A percentile compares a stretch with the other conserved stretches of the same genome.
Conservation (phyloP, 768 basidiomycete species). For the Saitozyma podzolica region DNA sequence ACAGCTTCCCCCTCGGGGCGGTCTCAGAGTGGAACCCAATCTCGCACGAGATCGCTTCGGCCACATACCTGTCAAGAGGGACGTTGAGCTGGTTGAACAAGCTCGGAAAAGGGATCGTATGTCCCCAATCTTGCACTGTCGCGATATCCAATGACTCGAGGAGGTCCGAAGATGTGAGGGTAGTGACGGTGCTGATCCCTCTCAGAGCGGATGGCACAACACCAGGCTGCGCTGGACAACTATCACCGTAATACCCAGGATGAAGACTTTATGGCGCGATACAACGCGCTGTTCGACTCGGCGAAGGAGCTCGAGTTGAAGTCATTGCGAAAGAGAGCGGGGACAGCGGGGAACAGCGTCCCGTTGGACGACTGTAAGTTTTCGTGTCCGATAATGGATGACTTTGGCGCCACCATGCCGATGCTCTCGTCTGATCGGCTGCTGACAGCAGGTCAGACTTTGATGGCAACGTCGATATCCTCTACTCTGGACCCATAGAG, state of each 20-base stretch:
- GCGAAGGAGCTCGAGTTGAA: slow-evolving; percentile 8
- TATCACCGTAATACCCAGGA: slow-evolving; percentile 7
- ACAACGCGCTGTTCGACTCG: neutral
- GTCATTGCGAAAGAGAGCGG: slow-evolving; percentile 1
- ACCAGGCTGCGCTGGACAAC: slow-evolving; percentile 5
- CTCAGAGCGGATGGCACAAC: slow-evolving; percentile 3
- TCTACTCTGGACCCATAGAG: slow-evolving; percentile 5
- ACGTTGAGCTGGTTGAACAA: neutral
- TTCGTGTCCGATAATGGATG: neutral
- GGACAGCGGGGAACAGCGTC: slow-evolving; percentile 6
- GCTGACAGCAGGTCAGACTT: neutral
- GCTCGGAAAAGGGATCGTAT: slow-evolving; percentile 7
- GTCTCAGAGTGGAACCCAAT: too few relatives aligned
- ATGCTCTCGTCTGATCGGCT: neutral
- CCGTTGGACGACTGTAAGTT: slow-evolving; percentile 6
- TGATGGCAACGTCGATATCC: slow-evolving; percentile 8
- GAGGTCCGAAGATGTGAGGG: neutral
- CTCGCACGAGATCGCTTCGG: neutral
- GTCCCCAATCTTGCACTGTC: neutral
- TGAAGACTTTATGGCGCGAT: neutral
- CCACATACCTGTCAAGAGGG: slow-evolving; percentile 1
- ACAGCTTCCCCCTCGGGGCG: too few relatives aligned
- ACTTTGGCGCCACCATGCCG: neutral
- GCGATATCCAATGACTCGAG: neutral
- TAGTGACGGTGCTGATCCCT: neutral